These are phyloP conservation scores for Phytopythium mirpurense DNA, from an alignment of 352 stramenopile genomes.

Conservation along the genomic window DNA sequence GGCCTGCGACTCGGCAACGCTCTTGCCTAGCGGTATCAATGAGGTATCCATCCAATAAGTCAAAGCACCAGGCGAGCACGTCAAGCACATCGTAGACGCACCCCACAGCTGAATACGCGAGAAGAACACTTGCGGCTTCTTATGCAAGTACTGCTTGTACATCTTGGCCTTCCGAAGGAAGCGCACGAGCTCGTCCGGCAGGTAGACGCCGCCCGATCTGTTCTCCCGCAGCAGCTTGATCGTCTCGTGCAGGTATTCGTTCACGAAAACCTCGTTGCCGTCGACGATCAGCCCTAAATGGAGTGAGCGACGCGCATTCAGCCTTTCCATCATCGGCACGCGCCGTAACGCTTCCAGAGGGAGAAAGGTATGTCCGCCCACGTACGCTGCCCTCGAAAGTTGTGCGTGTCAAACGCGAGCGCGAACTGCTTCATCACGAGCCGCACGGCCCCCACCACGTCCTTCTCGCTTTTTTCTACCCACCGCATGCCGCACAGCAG, in stretches of 20 bases:
- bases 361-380: no score
- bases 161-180: constrained; percentile 56
- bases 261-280: constrained; percentile 35
- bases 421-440: constrained; percentile 54
- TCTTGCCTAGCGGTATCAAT: constrained; percentile 30
- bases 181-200: constrained; percentile 57
- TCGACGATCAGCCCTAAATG: constrained; percentile 29
- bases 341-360: neutral
- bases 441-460: constrained; percentile 44
- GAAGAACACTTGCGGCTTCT: constrained; percentile 52
- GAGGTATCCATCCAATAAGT: neutral
- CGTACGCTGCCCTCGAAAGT: constrained; percentile 60
- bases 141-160: constrained; percentile 40
- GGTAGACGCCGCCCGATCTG: constrained; percentile 45
- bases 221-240: constrained; percentile 57
- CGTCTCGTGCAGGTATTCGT: constrained; percentile 72
- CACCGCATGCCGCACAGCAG: neutral
- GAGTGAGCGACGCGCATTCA: neutral
- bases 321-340: no score
- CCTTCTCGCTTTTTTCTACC: constrained; percentile 25
- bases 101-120: constrained; percentile 60
- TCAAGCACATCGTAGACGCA: constrained; percentile 8
- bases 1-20: constrained; percentile 42
- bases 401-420: constrained; percentile 56
- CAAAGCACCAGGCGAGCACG: neutral